Evolutionary conservation across 495 filamentous ascomycete species (phyloP).

Genomic region (Penicillium canescens): DNA sequence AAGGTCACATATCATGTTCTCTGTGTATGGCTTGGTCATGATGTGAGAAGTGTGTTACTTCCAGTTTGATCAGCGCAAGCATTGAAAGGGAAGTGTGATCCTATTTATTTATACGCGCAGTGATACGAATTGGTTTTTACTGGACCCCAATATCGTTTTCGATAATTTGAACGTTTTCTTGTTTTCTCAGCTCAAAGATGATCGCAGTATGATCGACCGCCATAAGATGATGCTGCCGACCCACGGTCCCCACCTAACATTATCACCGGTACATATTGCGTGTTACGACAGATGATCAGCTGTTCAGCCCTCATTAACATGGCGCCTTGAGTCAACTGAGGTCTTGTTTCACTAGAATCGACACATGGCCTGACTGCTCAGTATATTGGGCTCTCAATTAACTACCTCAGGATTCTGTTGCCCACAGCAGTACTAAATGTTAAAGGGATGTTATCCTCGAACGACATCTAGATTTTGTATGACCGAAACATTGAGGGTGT

Average conservation of each 20-base stretch:
- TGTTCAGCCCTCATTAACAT: neutral
- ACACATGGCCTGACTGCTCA: neutral
- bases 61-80: neutral
- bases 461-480: neutral
- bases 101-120: neutral
- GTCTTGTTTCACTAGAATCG: neutral
- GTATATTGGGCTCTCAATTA: neutral
- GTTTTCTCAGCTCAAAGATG: neutral
- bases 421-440: no score
- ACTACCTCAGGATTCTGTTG: neutral
- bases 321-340: neutral
- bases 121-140: neutral
- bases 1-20: slow-evolving; percentile 5
- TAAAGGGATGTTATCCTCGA: neutral
- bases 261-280: neutral
- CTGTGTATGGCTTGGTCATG: slow-evolving; percentile 1
- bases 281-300: neutral
- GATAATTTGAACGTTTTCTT: no score
- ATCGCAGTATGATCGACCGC: neutral
- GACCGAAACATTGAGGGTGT: neutral
- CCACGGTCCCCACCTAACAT: neutral
- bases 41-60: neutral
- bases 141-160: no score
- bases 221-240: neutral
- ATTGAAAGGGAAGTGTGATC: neutral